Conservation (phyloP, 345 rosid genomes). For the Euphorbia peplus region DNA sequence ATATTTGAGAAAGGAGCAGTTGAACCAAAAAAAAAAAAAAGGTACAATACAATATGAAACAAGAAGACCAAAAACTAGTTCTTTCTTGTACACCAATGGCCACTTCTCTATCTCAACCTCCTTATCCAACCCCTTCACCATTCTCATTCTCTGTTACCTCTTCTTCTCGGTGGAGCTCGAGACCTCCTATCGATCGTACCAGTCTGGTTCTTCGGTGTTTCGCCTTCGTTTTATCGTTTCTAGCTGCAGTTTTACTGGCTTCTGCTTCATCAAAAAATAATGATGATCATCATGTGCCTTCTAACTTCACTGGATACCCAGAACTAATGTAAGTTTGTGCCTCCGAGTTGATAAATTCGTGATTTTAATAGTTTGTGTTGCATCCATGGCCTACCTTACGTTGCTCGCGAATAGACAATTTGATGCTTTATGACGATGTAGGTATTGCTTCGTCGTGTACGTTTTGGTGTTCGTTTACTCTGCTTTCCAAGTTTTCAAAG, state of each 20-base stretch:
- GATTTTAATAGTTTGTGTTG: background rate
- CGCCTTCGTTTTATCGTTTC: conserved; percentile 49
- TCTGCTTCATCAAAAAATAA: conserved; percentile 30
- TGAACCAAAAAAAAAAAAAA: background rate
- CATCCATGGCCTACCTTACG: too few species aligned
- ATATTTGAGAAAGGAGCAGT: conserved; percentile 8
- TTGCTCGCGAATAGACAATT: too few species aligned
- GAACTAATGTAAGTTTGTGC: conserved; percentile 47
- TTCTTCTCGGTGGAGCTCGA: conserved; percentile 38
- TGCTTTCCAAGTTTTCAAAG: conserved; percentile 67
- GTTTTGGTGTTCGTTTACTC: conserved; percentile 49
- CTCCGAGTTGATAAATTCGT: too few species aligned
- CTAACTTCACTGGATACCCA: conserved; percentile 48
- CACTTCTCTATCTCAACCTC: conserved; percentile 27
- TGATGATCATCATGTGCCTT: conserved; percentile 27
- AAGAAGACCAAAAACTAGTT: conserved; percentile 28
- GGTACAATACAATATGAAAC: conserved; percentile 29
- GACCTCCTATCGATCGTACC: conserved; percentile 32
- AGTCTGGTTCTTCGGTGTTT: conserved; percentile 48
- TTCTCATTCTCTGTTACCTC: conserved; percentile 52
- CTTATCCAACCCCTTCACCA: conserved; percentile 58
- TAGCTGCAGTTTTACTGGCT: conserved; percentile 61
- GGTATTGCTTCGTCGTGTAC: conserved; percentile 61
- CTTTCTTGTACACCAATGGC: conserved; percentile 34
- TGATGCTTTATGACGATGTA: conserved; percentile 15